Base-by-base conservation (phyloP, 768 basidiomycete genomes). In the Macrolepiota albuminosa region DNA sequence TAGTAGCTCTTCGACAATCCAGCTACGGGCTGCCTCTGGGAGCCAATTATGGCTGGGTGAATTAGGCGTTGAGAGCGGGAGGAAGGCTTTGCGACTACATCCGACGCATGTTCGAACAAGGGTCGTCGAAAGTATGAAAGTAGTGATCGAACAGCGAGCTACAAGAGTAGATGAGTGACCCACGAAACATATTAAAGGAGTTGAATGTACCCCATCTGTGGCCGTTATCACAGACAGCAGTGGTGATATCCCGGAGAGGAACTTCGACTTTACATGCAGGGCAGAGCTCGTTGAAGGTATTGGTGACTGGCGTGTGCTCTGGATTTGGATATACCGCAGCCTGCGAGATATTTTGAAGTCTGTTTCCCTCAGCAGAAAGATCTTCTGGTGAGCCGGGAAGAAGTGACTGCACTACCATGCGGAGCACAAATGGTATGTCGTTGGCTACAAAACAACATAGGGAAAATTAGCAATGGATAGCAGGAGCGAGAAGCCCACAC, bases 81-180 rank as follows among this genome's bases (percentile, higher is more conserved):
- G 76, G 65, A 92, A 84, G 21, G 90, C 88, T 71, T 93, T 93
- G 63, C 91, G 81, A 67, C 82, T 82, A 68, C 92, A 94, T 52
- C 89, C 88, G 33, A 91, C 75, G 70, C 92, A 94, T 18, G 91
- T 92, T 59, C 89, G 82, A 39, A 91, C 87, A 71, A 78, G 78
- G 14, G 89, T 81, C 52, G 89, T 92, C n/a, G 89, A 81, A 34
- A 93, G 78, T 58, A 93, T 83, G 70, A 90, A 87, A 26, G 88
- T 87, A 42, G 91, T 93, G 52, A 91, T 78, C 11, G 89, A 89
- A 69, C 92, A 93, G 34, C 91, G 86, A 53, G 79, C 91, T 93
- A 65, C 37, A 47, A 43, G 62, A 48, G 51, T 33, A 50, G 34
- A 49, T 69, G 47, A 64, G 63, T 69, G 57, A 46, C 40, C 53